Evolutionary conservation across 2,329 filamentous ascomycete genomes (phyloP).

Genomic region (Zymoseptoria ardabiliae): DNA sequence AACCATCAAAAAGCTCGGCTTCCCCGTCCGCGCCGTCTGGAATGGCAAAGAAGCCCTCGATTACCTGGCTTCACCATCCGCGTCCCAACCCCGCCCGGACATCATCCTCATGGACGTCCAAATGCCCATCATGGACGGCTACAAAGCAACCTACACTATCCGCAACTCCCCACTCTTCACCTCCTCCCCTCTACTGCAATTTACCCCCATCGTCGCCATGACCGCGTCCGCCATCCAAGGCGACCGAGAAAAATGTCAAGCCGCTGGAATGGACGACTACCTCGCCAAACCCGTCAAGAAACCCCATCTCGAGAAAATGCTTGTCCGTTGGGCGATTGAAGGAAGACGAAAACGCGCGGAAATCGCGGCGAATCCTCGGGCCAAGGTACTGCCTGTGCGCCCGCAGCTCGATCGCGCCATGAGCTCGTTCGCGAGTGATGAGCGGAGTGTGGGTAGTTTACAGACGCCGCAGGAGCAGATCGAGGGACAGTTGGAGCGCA

Average conservation of each 20-base stretch:
- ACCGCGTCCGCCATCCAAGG: conserved; percentile 72
- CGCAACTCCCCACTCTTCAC: conserved; percentile 62
- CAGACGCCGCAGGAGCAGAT: conserved; percentile 30
- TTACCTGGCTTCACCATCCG: conserved; percentile 47
- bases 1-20: conserved; percentile 66
- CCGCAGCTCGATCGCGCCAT: conserved; percentile 14
- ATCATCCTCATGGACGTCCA: conserved; percentile 54
- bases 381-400: conserved; percentile 3
- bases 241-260: conserved; percentile 65
- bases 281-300: conserved; percentile 67
- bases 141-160: conserved; percentile 66
- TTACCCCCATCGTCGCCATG: conserved; percentile 74
- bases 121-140: conserved; percentile 62
- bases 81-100: conserved; percentile 52
- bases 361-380: conserved; percentile 12
- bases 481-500: conserved; percentile 25
- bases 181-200: conserved; percentile 44
- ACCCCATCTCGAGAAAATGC: conserved; percentile 60
- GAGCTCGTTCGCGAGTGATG: conserved; percentile 15
- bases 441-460: conserved; percentile 11
- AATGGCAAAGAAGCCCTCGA: conserved; percentile 74
- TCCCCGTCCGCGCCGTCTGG: conserved; percentile 63
- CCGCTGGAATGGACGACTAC: conserved; percentile 68
- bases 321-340: conserved; percentile 59
- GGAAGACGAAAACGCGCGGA: conserved; percentile 30